Evolutionary conservation across 345 rosid genomes (phyloP).

Genomic region (Luvunga scandens): DNA sequence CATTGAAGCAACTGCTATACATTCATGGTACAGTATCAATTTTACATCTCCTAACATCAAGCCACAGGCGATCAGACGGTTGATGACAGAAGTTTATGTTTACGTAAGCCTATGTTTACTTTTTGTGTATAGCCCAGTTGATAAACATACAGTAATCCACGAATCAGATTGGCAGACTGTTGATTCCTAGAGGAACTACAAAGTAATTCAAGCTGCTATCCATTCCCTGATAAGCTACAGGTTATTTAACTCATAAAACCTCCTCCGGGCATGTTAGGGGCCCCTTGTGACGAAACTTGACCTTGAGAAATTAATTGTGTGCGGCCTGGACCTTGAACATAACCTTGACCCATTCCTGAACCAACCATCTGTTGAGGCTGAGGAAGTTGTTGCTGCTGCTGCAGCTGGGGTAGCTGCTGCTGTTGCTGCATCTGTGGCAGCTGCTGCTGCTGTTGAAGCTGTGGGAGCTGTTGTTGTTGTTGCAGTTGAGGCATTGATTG

Average conservation of each 20-base stretch:
- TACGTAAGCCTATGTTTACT: background rate
- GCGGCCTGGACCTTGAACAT: constrained; percentile 66
- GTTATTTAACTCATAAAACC: constrained; percentile 47
- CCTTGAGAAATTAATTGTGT: constrained; percentile 61
- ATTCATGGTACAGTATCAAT: background rate
- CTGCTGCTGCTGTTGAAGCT: constrained; percentile 34
- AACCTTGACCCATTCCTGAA: constrained; percentile 68
- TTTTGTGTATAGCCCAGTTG: background rate
- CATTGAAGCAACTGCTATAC: background rate
- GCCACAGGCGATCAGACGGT: background rate
- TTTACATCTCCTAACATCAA: background rate
- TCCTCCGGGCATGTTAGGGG: constrained; percentile 69
- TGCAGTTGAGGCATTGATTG: constrained; percentile 16
- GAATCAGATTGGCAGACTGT: background rate
- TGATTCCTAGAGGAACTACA: background rate
- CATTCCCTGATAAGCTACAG: background rate
- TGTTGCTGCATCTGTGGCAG: constrained; percentile 32
- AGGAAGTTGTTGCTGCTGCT: constrained; percentile 21
- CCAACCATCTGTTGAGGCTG: constrained; percentile 69
- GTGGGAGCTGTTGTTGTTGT: constrained; percentile 30
- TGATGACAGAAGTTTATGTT: background rate
- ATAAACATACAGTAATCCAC: background rate
- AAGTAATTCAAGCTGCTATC: background rate
- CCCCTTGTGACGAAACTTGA: constrained; percentile 71
- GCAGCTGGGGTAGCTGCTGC: background rate